Conservation (phyloP, 1,284 basidiomycete genomes). For the Kwoniella shivajii region DNA sequence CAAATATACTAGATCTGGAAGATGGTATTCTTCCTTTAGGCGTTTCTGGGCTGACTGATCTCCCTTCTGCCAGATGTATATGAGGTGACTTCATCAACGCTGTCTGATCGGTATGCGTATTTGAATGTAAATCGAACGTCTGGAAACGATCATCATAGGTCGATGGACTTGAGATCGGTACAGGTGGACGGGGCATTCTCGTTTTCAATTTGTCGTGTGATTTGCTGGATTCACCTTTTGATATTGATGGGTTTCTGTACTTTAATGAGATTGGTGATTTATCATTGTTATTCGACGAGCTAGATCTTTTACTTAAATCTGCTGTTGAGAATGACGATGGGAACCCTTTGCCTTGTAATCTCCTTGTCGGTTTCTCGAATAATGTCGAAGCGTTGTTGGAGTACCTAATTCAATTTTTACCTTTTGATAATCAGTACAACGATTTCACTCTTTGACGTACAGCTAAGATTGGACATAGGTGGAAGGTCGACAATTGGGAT, state of each 20-base stretch:
- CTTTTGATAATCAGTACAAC: background rate
- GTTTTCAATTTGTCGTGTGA: background rate
- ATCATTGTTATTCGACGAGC: background rate
- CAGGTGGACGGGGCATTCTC: slow-evolving; percentile 12
- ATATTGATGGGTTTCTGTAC: too few species aligned
- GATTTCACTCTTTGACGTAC: background rate
- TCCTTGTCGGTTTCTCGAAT: slow-evolving; percentile 6
- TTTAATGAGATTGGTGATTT: slow-evolving; percentile 18
- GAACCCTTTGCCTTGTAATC: slow-evolving; percentile 3
- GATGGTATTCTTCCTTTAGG: background rate
- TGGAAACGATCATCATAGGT: background rate
- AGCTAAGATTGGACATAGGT: background rate
- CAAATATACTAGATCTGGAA: background rate
- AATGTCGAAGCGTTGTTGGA: slow-evolving; percentile 18
- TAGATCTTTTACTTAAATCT: background rate
- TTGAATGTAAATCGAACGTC: background rate
- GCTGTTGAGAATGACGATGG: slow-evolving; percentile 4
- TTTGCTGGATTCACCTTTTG: background rate
- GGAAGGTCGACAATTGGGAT: background rate
- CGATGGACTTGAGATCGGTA: slow-evolving; percentile 12
- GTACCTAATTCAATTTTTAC: slow-evolving; percentile 7
- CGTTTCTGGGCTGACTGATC: background rate
- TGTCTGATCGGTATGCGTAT: background rate
- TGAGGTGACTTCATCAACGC: background rate
- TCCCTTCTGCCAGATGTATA: too few species aligned